phyloP scores from a whole-genome alignment of 495 filamentous ascomycete species.

The Aeminium ludgeri region DNA sequence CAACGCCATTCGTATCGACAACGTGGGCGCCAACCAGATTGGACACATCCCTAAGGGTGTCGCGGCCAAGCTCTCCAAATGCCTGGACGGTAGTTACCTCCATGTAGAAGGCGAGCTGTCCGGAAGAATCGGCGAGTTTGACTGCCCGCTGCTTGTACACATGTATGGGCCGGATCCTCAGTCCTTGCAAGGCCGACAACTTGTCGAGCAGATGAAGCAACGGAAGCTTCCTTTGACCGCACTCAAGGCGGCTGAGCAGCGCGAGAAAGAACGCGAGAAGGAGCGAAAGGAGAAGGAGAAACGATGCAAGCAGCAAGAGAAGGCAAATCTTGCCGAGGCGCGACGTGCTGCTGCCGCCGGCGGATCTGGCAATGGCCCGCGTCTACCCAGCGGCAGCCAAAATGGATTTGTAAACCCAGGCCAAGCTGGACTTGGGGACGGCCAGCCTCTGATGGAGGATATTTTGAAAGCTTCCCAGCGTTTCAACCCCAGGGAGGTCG shows the following conservation, averaged over 20 bases:
- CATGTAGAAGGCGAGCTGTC: conserved; percentile 49
- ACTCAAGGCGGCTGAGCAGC: conserved; percentile 29
- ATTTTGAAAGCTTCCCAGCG: conserved; percentile 49
- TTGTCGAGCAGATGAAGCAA: conserved; percentile 44
- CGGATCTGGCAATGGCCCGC: conserved; percentile 2
- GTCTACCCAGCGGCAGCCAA: background rate
- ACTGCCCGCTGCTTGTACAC: conserved; percentile 52
- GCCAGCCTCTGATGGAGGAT: conserved; percentile 36
- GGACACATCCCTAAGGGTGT: conserved; percentile 57
- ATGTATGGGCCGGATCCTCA: conserved; percentile 49
- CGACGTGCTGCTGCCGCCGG: conserved; percentile 8
- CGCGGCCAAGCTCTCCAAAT: conserved; percentile 54
- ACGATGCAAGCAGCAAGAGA: conserved; percentile 14
- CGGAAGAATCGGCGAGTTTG: conserved; percentile 43
- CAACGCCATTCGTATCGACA: conserved; percentile 68
- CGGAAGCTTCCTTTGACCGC: conserved; percentile 40
- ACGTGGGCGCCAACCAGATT: conserved; percentile 62
- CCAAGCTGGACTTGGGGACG: conserved; percentile 4
- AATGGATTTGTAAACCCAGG: background rate
- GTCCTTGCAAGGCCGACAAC: conserved; percentile 9
- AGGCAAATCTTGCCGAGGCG: conserved; percentile 10
- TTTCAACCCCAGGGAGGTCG: conserved; percentile 52
- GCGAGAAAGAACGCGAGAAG: conserved; percentile 27
- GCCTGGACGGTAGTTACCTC: conserved; percentile 43
- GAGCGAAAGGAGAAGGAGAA: conserved; percentile 14